Conservation (phyloP, 768 basidiomycete genomes). For the Multifurca ochricompacta region DNA sequence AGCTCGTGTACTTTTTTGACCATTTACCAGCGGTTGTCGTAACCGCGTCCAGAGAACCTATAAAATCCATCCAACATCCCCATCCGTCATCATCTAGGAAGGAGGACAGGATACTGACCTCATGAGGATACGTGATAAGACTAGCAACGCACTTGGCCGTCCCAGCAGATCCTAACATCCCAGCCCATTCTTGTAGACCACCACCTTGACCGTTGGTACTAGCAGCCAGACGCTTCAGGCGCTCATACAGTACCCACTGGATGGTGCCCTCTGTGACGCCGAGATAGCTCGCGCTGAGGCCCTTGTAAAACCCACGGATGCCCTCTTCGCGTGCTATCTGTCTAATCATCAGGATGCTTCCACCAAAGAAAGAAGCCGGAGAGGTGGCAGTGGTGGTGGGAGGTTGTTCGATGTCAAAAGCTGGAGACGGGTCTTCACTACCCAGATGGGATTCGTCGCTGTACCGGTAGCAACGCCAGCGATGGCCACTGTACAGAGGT, state of each 20-base stretch:
- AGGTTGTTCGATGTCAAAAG: conserved; percentile 36
- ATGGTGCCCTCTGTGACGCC: conserved; percentile 96
- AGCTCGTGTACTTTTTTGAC: conserved; percentile 79
- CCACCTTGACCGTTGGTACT: conserved; percentile 49
- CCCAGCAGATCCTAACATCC: conserved; percentile 86
- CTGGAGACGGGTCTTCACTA: conserved; percentile 95
- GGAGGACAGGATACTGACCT: conserved; percentile 51
- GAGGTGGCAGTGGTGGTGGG: conserved; percentile 2
- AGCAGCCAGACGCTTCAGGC: conserved; percentile 65
- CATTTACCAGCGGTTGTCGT: conserved; percentile 77
- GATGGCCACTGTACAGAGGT: conserved; percentile 75
- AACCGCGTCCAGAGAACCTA: conserved; percentile 89
- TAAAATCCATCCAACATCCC: too few relatives aligned
- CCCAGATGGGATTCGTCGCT: conserved; percentile 98
- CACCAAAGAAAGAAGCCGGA: conserved; percentile 34
- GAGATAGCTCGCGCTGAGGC: conserved; percentile 87
- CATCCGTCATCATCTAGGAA: too few relatives aligned
- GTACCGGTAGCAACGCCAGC: conserved; percentile 86
- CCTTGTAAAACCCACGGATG: conserved; percentile 85
- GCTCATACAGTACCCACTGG: conserved; percentile 97
- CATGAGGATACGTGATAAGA: conserved; percentile 96
- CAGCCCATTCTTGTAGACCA: conserved; percentile 57
- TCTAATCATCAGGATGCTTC: conserved; percentile 54
- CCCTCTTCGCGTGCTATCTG: conserved; percentile 79
- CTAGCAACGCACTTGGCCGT: conserved; percentile 91